Conservation (phyloP, 768 basidiomycete genomes). For the Termitomyces sp. region DNA sequence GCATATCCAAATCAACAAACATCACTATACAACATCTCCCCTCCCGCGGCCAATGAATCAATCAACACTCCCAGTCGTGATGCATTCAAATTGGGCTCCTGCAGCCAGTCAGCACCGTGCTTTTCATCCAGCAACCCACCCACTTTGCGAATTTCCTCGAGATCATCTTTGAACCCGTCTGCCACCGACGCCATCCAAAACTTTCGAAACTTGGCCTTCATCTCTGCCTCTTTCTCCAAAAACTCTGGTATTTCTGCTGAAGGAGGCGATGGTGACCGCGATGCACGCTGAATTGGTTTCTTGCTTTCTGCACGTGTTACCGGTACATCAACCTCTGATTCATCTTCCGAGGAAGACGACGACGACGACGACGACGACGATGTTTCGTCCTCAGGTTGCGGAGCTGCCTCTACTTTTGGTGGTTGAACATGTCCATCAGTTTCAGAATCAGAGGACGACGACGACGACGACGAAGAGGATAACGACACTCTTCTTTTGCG, state of each 20-base stretch:
- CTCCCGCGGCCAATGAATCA: constrained; percentile 78
- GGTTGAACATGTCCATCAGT: constrained; percentile 1
- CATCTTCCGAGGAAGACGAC: constrained; percentile 18
- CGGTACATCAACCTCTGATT: constrained; percentile 3
- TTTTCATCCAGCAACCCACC: background rate
- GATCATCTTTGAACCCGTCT: constrained; percentile 78
- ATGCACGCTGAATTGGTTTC: constrained; percentile 15
- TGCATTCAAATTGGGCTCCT: constrained; percentile 65
- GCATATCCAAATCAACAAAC: background rate
- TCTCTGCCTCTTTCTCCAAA: constrained; percentile 30
- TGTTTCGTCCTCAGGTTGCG: constrained; percentile 11
- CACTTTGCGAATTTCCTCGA: constrained; percentile 83
- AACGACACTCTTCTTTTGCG: constrained; percentile 49
- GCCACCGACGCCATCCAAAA: constrained; percentile 87
- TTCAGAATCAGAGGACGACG: constrained; percentile 29
- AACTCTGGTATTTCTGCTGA: constrained; percentile 55
- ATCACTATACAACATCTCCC: constrained; percentile 56
- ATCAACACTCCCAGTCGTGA: constrained; percentile 73
- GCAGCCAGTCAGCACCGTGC: background rate
- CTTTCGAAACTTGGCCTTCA: constrained; percentile 70
- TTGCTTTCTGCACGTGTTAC: too few relatives aligned
- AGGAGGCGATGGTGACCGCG: constrained; percentile 45
- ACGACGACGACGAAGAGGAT: constrained; percentile 39
- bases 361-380: constrained; percentile 26
- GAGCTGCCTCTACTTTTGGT: constrained; percentile 8